Evolutionary conservation across 1,139 yeast species (phyloP).

Genomic region (Lodderomyces theae): DNA sequence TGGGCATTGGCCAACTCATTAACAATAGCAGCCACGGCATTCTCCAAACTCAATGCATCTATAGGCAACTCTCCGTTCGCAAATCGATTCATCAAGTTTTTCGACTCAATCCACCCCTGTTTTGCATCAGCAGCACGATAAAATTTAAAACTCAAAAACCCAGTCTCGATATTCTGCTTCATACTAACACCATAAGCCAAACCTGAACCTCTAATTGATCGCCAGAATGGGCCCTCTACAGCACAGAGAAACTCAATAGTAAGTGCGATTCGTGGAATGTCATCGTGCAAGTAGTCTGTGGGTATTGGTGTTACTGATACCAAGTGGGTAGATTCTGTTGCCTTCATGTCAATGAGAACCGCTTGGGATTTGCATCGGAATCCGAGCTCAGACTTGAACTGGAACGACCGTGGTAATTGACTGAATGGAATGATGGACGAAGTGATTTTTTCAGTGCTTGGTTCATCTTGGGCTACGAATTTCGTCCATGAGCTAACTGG

Average conservation of each 20-base stretch:
- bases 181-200: slow-evolving; percentile 86
- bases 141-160: slow-evolving; percentile 62
- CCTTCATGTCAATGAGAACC: slow-evolving; percentile 69
- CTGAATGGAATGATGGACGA: slow-evolving; percentile 19
- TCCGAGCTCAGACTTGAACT: slow-evolving; percentile 60
- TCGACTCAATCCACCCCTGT: slow-evolving; percentile 68
- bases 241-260: slow-evolving; percentile 78
- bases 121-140: slow-evolving; percentile 84
- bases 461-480: slow-evolving; percentile 21
- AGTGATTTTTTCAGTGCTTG: background rate
- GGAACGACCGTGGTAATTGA: slow-evolving; percentile 51
- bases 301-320: slow-evolving; percentile 62
- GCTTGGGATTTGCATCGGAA: slow-evolving; percentile 53
- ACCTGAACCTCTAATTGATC: slow-evolving; percentile 94
- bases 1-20: slow-evolving; percentile 67
- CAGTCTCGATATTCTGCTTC: slow-evolving; percentile 59
- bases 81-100: slow-evolving; percentile 60
- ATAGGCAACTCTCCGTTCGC: slow-evolving; percentile 52
- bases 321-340: slow-evolving; percentile 83
- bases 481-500: slow-evolving; percentile 67
- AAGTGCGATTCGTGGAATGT: slow-evolving; percentile 66
- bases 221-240: slow-evolving; percentile 97
- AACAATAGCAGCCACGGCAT: slow-evolving; percentile 73
- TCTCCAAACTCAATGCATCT: slow-evolving; percentile 60
- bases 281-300: slow-evolving; percentile 60